Conservation (phyloP, 352 stramenopile genomes). For the Aphanomyces invadans region DNA sequence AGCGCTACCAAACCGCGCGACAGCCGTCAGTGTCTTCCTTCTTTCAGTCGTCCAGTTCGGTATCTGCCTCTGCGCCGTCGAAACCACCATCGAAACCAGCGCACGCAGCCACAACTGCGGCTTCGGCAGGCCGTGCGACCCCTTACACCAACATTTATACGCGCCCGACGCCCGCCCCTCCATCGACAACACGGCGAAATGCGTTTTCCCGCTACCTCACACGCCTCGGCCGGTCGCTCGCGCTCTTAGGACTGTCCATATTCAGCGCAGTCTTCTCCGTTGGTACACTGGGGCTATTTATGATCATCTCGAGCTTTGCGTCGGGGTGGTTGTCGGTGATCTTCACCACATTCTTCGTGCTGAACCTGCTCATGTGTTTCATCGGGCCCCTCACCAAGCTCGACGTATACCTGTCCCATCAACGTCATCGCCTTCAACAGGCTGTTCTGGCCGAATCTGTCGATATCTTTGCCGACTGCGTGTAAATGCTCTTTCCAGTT, state of each 20-base stretch:
- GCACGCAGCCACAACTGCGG: background rate
- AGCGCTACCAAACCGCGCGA: conserved; percentile 1
- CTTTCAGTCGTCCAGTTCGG: too few relatives aligned
- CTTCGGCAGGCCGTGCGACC: too few relatives aligned
- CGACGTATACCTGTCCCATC: background rate
- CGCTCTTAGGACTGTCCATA: background rate
- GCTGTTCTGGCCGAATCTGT: background rate
- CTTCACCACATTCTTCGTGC: conserved; percentile 1
- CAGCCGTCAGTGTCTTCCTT: background rate
- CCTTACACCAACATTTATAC: background rate
- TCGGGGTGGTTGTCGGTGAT: background rate
- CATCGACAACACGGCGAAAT: background rate
- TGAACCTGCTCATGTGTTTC: conserved; percentile 12
- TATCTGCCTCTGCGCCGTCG: background rate
- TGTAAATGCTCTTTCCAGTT: background rate
- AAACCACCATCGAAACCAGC: background rate
- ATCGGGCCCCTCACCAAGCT: conserved; percentile 10
- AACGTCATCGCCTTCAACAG: background rate
- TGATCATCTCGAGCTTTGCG: background rate
- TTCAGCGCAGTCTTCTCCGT: background rate
- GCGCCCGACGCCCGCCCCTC: background rate
- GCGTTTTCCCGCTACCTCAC: background rate
- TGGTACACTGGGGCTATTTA: background rate
- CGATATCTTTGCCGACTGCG: conserved; percentile 14
- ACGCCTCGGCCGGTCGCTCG: background rate